A percentile compares a stretch with the other conserved stretches of the same genome.
These are phyloP conservation scores for Phytopythium kandeliae DNA, from an alignment of 352 stramenopile species.

Conservation along the genomic window DNA sequence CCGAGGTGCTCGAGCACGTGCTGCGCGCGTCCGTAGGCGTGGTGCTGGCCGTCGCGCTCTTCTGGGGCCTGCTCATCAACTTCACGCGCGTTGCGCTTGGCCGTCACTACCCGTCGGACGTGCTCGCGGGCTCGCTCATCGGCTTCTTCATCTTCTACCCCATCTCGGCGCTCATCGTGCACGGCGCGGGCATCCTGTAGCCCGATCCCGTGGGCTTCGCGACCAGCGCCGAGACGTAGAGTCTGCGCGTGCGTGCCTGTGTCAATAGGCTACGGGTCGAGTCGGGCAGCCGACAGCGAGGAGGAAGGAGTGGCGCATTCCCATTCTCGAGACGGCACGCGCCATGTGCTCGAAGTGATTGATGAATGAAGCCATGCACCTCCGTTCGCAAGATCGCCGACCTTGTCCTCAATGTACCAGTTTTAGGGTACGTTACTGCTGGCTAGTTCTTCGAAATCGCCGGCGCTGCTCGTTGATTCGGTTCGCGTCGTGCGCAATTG, in stretches of 20 bases:
- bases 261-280: slow-evolving; percentile 19
- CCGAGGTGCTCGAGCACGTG: slow-evolving; percentile 37
- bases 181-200: slow-evolving; percentile 21
- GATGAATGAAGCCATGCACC: too few species aligned
- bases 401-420: too few species aligned
- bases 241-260: too few species aligned
- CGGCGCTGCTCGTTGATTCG: too few species aligned
- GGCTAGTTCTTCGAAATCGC: too few species aligned
- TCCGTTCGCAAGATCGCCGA: too few species aligned
- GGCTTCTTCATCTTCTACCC: slow-evolving; percentile 57
- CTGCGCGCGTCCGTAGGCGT: slow-evolving; percentile 37
- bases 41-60: slow-evolving; percentile 25
- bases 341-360: too few species aligned
- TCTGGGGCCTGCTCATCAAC: slow-evolving; percentile 68
- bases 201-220: background rate
- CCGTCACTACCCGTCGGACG: slow-evolving; percentile 79
- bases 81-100: slow-evolving; percentile 79
- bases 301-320: too few species aligned
- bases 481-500: too few species aligned
- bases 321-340: too few species aligned
- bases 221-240: background rate
- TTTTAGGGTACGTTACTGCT: too few species aligned
- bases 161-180: slow-evolving; percentile 32
- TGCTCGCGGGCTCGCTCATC: slow-evolving; percentile 56
- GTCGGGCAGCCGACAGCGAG: background rate